Evolutionary conservation across 2,329 filamentous ascomycete species (phyloP), one percentile per base, ranked within the genome.

Genomic region (Nigrograna mackinnonii): DNA sequence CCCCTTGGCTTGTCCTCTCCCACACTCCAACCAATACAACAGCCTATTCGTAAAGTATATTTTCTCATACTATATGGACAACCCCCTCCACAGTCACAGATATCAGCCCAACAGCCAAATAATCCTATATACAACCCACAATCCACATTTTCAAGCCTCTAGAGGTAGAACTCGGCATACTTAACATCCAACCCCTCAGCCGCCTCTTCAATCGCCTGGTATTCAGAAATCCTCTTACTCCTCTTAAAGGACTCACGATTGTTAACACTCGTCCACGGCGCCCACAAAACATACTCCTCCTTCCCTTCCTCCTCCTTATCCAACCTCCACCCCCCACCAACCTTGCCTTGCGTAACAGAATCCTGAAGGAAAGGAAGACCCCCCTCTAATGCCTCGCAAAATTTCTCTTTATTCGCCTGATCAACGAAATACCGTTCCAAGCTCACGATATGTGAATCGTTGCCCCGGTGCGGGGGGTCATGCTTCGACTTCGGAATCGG

Each of bases 281-380:
- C 66, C 14, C 76, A 64, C 1, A 74, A 31, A 3, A 76, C 66
- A 50, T 69, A 75, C 35, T 76, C 72, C 11, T 73, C 66, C 34
- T 66, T 62, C 19, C 13, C 34, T 0, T 50, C 48, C 3, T 45
- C 50, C 6, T 61, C 60, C 7, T 54, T 54, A 35, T 75, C 72
- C 13, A 74, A 46, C 22, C 71, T 60, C 68, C 68, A 75, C 0
- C 70, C 71, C 11, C 67, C 66, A 9, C 58, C 57, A 22, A 68
- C 47, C 2, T 36, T 54, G 4, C 55, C 62, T 4, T 61, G 57
- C 0, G 59, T 58, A 12, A 64, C 52, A 35, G 56, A 55, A 2
- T 41, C 50, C 17, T 62, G 52, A 5, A 72, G 35, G 24, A 55
- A 39, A 4, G 47, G 44, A 30, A 58, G 61, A 3, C 49, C 57